Conservation (phyloP, 371 early-diverging fungal genomes). For the Dichotomocladium elegans region DNA sequence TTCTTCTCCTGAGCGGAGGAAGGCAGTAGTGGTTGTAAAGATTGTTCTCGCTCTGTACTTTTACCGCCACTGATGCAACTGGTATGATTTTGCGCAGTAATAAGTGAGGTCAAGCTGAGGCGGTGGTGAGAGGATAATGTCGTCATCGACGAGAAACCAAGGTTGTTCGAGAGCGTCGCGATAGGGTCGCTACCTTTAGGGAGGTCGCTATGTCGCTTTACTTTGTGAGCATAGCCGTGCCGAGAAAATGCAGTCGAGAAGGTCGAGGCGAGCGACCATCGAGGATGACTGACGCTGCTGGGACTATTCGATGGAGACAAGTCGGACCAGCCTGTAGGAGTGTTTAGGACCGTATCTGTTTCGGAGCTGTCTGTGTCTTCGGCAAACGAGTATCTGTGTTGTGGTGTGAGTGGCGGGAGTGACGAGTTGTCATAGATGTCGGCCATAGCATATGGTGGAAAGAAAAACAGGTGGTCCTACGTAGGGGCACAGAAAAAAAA, state of each 20-base stretch:
- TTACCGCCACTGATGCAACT: background rate
- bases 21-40: background rate
- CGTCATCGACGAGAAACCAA: background rate
- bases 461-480: no score
- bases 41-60: background rate
- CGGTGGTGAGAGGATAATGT: background rate
- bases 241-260: constrained; percentile 4
- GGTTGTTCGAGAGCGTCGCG: background rate
- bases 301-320: no score
- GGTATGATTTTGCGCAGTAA: no score
- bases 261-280: constrained; percentile 5
- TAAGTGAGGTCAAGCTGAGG: background rate
- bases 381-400: background rate
- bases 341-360: constrained; percentile 4
- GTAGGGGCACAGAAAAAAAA: no score
- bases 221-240: background rate
- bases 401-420: background rate
- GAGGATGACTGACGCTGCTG: background rate
- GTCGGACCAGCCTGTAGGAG: constrained; percentile 6
- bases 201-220: constrained; percentile 1
- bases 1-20: background rate
- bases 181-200: background rate
- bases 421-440: no score
- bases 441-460: no score
- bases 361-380: constrained; percentile 1